Conservation (phyloP, 768 basidiomycete genomes). For the Clitopilus hobsonii region DNA sequence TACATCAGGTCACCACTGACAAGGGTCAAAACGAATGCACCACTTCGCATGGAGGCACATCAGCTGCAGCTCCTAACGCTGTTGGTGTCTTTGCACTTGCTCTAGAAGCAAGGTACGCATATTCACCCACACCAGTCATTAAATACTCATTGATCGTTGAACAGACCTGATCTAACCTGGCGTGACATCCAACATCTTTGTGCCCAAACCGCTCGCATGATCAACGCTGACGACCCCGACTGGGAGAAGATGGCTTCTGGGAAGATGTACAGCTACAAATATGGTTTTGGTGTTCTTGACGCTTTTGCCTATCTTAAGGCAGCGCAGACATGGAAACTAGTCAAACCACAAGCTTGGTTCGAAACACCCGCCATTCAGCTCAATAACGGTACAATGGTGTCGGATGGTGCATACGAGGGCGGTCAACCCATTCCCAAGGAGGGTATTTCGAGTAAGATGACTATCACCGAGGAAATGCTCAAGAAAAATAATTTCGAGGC, state of each 20-base stretch:
- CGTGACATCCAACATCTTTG: constrained; percentile 92
- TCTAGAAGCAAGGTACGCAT: constrained; percentile 70
- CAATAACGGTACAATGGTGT: constrained; percentile 53
- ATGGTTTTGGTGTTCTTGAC: constrained; percentile 89
- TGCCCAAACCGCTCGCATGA: constrained; percentile 65
- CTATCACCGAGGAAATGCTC: constrained; percentile 64
- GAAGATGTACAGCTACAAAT: constrained; percentile 77
- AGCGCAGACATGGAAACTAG: constrained; percentile 76
- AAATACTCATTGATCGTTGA: background rate
- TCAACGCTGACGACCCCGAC: constrained; percentile 89
- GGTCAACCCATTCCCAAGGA: constrained; percentile 62
- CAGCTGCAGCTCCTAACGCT: constrained; percentile 96
- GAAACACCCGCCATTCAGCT: constrained; percentile 69
- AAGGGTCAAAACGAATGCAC: constrained; percentile 83
- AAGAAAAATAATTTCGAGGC: constrained; percentile 73
- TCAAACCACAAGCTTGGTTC: constrained; percentile 94
- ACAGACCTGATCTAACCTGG: constrained; percentile 92
- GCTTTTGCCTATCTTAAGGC: constrained; percentile 77
- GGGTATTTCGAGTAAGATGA: constrained; percentile 62
- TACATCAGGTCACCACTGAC: constrained; percentile 86
- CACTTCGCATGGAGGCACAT: constrained; percentile 87
- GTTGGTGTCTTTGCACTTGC: constrained; percentile 92
- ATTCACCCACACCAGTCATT: background rate
- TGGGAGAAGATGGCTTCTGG: constrained; percentile 84
- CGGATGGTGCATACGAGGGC: constrained; percentile 48